phyloP scores from a whole-genome alignment of 2,329 filamentous ascomycete genomes.

The Emericellopsis cladophorae region DNA sequence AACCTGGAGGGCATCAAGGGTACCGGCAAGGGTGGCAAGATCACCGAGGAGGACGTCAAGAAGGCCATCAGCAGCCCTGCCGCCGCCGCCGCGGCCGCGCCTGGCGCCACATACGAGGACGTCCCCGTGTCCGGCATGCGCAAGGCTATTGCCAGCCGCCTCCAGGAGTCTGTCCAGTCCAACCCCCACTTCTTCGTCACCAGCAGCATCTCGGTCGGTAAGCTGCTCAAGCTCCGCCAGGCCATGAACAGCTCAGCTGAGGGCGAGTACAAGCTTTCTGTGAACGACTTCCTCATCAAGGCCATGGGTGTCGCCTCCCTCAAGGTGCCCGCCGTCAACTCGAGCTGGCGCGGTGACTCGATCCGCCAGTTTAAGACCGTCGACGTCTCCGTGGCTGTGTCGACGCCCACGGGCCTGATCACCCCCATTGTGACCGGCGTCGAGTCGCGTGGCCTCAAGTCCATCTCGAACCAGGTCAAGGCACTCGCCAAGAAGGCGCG shows the following conservation, averaged over 20 bases:
- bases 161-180: constrained; percentile 76
- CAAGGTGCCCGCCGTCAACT: constrained; percentile 94
- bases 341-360: constrained; percentile 79
- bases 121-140: constrained; percentile 83
- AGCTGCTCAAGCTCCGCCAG: constrained; percentile 91
- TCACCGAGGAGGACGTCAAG: constrained; percentile 88
- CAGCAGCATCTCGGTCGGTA: constrained; percentile 78
- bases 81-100: constrained; percentile 33
- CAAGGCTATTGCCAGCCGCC: constrained; percentile 89
- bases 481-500: constrained; percentile 92
- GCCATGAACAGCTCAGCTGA: constrained; percentile 81
- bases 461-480: constrained; percentile 84
- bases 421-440: constrained; percentile 93
- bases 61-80: constrained; percentile 56
- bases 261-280: constrained; percentile 97
- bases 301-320: constrained; percentile 76
- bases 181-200: constrained; percentile 99
- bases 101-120: constrained; percentile 66
- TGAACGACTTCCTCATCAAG: constrained; percentile 99
- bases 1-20: constrained; percentile 72
- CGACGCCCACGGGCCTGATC: constrained; percentile 87
- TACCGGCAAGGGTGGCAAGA: constrained; percentile 70
- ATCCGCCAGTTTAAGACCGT: constrained; percentile 91
- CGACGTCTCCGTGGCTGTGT: constrained; percentile 90
- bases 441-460: constrained; percentile 72